These are phyloP conservation scores for Yamadazyma buinensis DNA, from an alignment of 1,139 yeast species.

Conservation along the genomic window DNA sequence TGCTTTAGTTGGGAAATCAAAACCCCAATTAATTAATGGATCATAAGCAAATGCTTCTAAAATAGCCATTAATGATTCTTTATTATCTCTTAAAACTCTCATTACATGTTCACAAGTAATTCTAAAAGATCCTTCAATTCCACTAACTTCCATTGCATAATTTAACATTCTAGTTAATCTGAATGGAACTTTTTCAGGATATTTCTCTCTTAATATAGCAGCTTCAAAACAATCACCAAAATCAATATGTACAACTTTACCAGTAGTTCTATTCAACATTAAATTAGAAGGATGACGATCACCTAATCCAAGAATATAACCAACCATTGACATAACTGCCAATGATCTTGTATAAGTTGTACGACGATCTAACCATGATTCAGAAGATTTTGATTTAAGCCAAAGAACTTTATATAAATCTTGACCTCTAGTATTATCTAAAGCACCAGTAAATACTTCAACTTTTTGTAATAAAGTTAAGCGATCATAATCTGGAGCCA, in stretches of 20 bases:
- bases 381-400: conserved; percentile 94
- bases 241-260: conserved; percentile 95
- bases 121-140: conserved; percentile 95
- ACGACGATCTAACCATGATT: conserved; percentile 96
- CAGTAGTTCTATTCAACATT: conserved; percentile 91
- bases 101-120: conserved; percentile 97
- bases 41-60: conserved; percentile 98
- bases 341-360: conserved; percentile 93
- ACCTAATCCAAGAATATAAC: conserved; percentile 92
- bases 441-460: conserved; percentile 93
- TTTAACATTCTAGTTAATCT: conserved; percentile 95
- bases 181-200: conserved; percentile 98
- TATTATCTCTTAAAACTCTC: conserved; percentile 88
- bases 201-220: conserved; percentile 91
- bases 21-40: conserved; percentile 98
- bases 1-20: conserved; percentile 82
- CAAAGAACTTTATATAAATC: conserved; percentile 93
- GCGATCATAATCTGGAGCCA: conserved; percentile 97
- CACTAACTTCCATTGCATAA: conserved; percentile 98
- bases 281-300: conserved; percentile 97
- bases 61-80: conserved; percentile 96
- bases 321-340: conserved; percentile 99
- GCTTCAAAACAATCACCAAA: conserved; percentile 99
- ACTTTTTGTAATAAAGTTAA: conserved; percentile 86
- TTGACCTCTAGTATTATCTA: conserved; percentile 94